Percentiles rank a stretch among this genome's conserved stretches.
phyloP scores from a whole-genome alignment of 176 grass and related monocot genomes.

The Calamus simplicifolius region DNA sequence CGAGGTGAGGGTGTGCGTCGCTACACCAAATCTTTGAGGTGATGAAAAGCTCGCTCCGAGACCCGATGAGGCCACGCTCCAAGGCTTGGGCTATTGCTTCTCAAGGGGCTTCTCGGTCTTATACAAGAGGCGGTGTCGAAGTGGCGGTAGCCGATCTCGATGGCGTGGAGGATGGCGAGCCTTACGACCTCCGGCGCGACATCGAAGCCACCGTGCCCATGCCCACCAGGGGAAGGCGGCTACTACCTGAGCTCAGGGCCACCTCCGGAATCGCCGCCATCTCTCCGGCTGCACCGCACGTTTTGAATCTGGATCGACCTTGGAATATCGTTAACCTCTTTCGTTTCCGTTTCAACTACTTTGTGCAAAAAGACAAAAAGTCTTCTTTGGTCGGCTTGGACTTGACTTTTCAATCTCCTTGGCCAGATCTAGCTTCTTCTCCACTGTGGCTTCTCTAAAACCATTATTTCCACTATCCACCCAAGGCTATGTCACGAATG shows the following conservation, averaged over 20 bases:
- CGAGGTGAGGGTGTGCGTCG: constrained; percentile 36
- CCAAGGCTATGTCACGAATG: too few species aligned
- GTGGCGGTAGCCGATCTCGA: constrained; percentile 57
- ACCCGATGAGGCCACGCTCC: constrained; percentile 6
- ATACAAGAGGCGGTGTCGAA: constrained; percentile 39
- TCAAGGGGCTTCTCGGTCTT: constrained; percentile 29
- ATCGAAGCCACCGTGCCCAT: constrained; percentile 29
- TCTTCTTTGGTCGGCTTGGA: too few species aligned
- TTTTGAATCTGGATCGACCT: too few species aligned
- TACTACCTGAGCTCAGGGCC: not conserved
- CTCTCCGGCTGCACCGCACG: too few species aligned
- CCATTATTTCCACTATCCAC: too few species aligned
- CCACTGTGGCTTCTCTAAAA: too few species aligned
- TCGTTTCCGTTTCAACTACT: too few species aligned
- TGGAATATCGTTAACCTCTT: too few species aligned
- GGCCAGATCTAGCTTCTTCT: too few species aligned
- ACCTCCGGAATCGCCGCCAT: constrained; percentile 14
- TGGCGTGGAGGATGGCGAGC: constrained; percentile 13
- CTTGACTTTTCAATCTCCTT: too few species aligned
- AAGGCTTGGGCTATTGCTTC: constrained; percentile 29
- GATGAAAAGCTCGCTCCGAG: constrained; percentile 25
- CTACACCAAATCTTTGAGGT: constrained; percentile 59
- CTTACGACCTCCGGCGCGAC: not conserved
- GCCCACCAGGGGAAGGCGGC: constrained; percentile 20
- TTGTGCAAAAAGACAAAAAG: too few species aligned